Evolutionary conservation across 2,329 filamentous ascomycete genomes (phyloP), one percentile per base, ranked within the genome.

Genomic region (Trichoderma arundinaceum): DNA sequence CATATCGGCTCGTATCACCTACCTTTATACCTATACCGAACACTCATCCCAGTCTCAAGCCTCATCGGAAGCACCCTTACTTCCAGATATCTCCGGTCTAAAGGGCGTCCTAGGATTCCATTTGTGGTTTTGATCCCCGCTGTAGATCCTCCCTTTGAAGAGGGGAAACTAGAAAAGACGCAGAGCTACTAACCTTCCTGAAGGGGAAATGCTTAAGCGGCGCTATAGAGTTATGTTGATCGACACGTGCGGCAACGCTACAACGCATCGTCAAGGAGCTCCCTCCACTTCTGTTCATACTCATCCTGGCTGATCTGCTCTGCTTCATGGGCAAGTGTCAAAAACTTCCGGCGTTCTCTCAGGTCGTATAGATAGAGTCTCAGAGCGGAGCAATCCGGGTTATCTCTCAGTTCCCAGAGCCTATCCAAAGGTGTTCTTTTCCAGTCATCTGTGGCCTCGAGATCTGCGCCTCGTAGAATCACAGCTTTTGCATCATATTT

Each of bases 161-260:
- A 51, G 48, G 48, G 32, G 48, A 51, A 51, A 7, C 28, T 15
- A 9, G 39, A 41, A 54, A 38, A 56, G 52, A 39, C 52, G 52
- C 19, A 39, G 17, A 43, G 1, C 17, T 57, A 19, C 39, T 22
- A 48, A 64, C 60, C 60, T 64, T 39, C 60, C 60, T 39, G 39
- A 64, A 64, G 51, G 48, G 60, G 60, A 56, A 56, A 46, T 39
- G 9, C 3, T 17, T 19, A 60, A 49, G 43, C 19, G 41, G 43
- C 32, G 44, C 19, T 38, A 28, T 17, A 22, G 44, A 28, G 28
- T 15, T 43, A 10, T 10, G 15, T 43, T 43, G 39, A 43, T 43
- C 39, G 39, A 10, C 39, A 43, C 10, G 39, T 43, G 39, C 15
- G 39, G 35, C 7, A 38, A 6, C 22, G 22, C 22, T 28, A 28